Evolutionary conservation across 208 protist species (phyloP).

Genomic region (Leishmania arabica): DNA sequence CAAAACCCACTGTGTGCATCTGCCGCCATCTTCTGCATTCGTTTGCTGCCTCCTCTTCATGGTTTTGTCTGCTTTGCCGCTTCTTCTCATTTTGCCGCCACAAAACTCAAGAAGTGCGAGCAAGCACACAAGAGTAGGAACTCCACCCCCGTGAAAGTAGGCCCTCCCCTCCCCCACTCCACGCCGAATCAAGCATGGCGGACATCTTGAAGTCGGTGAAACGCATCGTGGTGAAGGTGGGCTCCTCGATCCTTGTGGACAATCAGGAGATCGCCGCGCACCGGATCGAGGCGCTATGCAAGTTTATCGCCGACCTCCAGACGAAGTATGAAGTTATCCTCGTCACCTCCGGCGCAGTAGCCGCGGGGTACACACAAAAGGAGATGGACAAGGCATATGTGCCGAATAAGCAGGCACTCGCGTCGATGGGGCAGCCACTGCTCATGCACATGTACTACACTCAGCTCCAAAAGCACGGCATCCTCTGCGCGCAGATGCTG

Average conservation of each 20-base stretch:
- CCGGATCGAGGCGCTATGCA: slow-evolving; percentile 60
- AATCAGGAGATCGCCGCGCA: slow-evolving; percentile 42
- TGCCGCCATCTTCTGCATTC: not conserved
- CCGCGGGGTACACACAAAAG: slow-evolving; percentile 56
- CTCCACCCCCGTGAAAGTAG: not conserved
- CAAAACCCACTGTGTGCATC: not conserved
- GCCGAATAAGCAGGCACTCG: slow-evolving; percentile 30
- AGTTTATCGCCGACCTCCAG: slow-evolving; percentile 52
- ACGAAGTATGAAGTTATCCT: slow-evolving; percentile 72
- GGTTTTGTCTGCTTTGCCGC: not conserved
- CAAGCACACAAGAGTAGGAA: not conserved
- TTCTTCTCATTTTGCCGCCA: not conserved
- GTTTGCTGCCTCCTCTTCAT: not conserved
- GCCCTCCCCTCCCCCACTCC: not conserved
- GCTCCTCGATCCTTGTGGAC: slow-evolving; percentile 60
- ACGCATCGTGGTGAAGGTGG: slow-evolving; percentile 76
- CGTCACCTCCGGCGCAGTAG: slow-evolving; percentile 74
- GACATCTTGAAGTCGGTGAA: slow-evolving; percentile 34
- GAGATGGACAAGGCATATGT: slow-evolving; percentile 43
- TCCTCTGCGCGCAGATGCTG: slow-evolving; percentile 47
- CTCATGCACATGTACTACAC: slow-evolving; percentile 50
- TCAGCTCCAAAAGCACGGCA: slow-evolving; percentile 66
- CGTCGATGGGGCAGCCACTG: slow-evolving; percentile 23
- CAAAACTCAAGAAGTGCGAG: no score
- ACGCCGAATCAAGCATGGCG: not conserved